phyloP scores from a whole-genome alignment of 2,329 filamentous ascomycete species.

The Herpotrichia juniperi region DNA sequence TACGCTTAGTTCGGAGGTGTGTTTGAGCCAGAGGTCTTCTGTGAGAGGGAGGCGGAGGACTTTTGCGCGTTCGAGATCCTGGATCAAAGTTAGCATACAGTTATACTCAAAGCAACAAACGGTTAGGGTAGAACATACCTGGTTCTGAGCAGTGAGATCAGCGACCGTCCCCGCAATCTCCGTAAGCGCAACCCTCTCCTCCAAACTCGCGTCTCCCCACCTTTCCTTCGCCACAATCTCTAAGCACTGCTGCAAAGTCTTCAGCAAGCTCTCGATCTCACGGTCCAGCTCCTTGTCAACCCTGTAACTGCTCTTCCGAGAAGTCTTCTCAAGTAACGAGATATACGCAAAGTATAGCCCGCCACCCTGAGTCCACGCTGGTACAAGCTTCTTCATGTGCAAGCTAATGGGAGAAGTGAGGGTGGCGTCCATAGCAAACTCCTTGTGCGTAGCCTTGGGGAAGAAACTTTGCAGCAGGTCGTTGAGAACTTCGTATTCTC shows the following conservation, averaged over 20 bases:
- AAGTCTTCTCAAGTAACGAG: slow-evolving; percentile 51
- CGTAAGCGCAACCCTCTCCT: slow-evolving; percentile 72
- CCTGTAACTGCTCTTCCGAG: slow-evolving; percentile 33
- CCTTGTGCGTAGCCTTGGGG: slow-evolving; percentile 52
- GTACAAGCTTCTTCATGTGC: slow-evolving; percentile 52
- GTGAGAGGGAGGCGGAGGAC: slow-evolving; percentile 70
- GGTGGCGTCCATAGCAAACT: slow-evolving; percentile 17
- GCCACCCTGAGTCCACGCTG: slow-evolving; percentile 79
- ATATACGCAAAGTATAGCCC: slow-evolving; percentile 76
- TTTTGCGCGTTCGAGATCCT: slow-evolving; percentile 46
- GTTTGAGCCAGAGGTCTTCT: slow-evolving; percentile 72
- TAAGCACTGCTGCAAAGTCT: slow-evolving; percentile 44
- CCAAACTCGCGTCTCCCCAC: slow-evolving; percentile 52
- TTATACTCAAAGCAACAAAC: slow-evolving; percentile 21
- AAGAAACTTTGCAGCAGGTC: slow-evolving; percentile 74
- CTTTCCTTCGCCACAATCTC: slow-evolving; percentile 47
- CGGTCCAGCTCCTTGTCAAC: slow-evolving; percentile 39
- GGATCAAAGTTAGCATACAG: slow-evolving; percentile 42
- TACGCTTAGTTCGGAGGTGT: slow-evolving; percentile 72
- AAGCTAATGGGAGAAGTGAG: slow-evolving; percentile 11
- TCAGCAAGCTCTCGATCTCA: slow-evolving; percentile 36
- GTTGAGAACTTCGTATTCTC: slow-evolving; percentile 74
- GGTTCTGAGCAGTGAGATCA: slow-evolving; percentile 61
- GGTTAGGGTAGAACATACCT: slow-evolving; percentile 32
- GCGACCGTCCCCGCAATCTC: slow-evolving; percentile 82